Evolutionary conservation across 495 filamentous ascomycete genomes (phyloP), one percentile per base, ranked within the genome.

Genomic region (Aeminium ludgeri): DNA sequence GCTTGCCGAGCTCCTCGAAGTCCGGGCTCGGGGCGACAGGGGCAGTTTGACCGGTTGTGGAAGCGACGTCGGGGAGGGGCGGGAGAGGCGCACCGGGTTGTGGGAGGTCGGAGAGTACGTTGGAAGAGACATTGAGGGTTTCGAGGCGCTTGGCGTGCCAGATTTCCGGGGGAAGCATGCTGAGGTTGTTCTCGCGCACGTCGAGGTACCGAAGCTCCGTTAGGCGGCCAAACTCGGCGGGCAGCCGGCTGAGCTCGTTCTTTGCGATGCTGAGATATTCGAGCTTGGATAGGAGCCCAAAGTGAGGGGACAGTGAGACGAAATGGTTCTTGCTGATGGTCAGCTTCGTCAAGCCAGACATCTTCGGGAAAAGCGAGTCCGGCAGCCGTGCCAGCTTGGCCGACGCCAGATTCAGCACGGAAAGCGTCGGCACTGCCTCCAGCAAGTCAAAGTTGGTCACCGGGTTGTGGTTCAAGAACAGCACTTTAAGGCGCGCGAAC

Each of bases 241-340:
- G 89, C 18, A 99, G 64, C 35, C 79, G 74, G 38, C 72, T 76
- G 2, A 99, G 70, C 0, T 80, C 74, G 49, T 99, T 99, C 52
- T 83, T 80, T 27, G 84, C 84, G 45, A 95, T 82, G 58, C 86
- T 95, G 53, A 99, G 77, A 62, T 89, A 74, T 46, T 96, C 86
- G 20, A 99, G 67, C 45, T 72, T 81, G 44, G 72, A 71, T 27
- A 99, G 65, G 47, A 79, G 83, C 20, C 86, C 85, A 45, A 96
- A 80, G 36, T 86, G 76, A 36, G 68, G 65, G 0, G 86, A 86
- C 25, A 96, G 65, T 1, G 84, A 86, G 3, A 86, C 82, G 47
- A 96, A 86, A 57, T 95, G 89, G 50, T 99, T 99, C 54, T 84
- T 85, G 57, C 95, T 87, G 15, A 99, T 66, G 30, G 86, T 73